Evolutionary conservation across 331 rosid genomes (phyloP), one percentile per base, ranked within the genome.

Genomic region (Saraca asoca): DNA sequence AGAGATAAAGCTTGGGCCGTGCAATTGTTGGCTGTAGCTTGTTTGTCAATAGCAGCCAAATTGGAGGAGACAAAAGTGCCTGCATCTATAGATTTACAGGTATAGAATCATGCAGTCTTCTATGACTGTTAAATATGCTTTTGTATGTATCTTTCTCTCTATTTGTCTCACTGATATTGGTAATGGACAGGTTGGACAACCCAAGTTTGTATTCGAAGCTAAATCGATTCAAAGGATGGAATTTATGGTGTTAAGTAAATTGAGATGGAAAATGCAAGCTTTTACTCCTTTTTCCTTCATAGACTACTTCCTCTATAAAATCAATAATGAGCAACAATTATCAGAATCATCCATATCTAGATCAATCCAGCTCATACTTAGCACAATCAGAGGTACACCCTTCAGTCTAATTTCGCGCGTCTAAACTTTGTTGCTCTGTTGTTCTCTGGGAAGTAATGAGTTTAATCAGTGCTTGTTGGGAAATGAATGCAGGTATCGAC

Each of bases 241-340:
- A 71, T 87, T 85, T 46, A 37, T 83, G 42, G 80, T 91, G 65
- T 64, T 89, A 57, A 82, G 55, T 75, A 82, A 71, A 19, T 72
- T 89, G 85, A 73, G 62, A 34, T 91, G 98, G 96, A 83, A 85
- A 78, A 83, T 89, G 98, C 90, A 68, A 48, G 80, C 89, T 51
- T 56, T 61, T 51, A 91, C 84, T 49, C 87, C 96, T 20, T 85
- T 65, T 68, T 76, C 97, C 51, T 86, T 81, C 77, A 34, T 91
- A 42, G 88, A 85, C 49, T 79, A 80, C 80, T 88, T 86, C 68
- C 82, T 88, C 19, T 35, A 70, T 41, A 88, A 85, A 78, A 78
- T 86, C 43, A 71, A 37, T 61, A 52, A 17, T 56, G 83, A 62
- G 52, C 78, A 71, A 35, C 64, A 62, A 64, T 69, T 48, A 1